Evolutionary conservation across 148 eudicot genomes (phyloP), one percentile per base, ranked within the genome.

Genomic region (Camellia sinensis): DNA sequence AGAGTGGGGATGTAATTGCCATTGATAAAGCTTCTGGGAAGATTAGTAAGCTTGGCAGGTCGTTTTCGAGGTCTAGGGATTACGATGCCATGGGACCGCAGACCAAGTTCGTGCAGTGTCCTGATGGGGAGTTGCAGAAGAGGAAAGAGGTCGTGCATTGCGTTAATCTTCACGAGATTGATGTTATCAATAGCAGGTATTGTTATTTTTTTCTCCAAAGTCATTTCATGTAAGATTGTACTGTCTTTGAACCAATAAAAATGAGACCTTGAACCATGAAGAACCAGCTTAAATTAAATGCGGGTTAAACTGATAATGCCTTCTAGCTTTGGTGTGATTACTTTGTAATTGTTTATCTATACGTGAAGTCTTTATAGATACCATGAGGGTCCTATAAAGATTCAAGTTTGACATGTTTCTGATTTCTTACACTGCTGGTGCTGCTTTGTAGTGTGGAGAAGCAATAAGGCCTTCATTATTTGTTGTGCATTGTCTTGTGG

Each of bases 121-220:
- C 99, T 44, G 98, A 96, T 75, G 99, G 99, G 59, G 99, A 96
- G 92, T 81, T 96, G 88, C 98, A 96, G 92, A 96, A 96, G 88
- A 81, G 98, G 88, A 96, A 96, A 87, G 99, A 93, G 86, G 93
- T 93, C 54, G 98, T 96, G 80, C 97, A 96, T 86, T 96, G 93
- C 71, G 99, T 93, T 56, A 89, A 92, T 5, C 95, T 96, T 84
- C 99, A 96, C 76, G 99, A 96, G 82, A 96, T 96, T 82, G 99
- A 96, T 84, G 99, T 96, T 70, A 96, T 96, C 75, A 96, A 96
- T 73, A 96, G 98, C 98, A 96, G 98, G 99, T 96, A 82, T 22
- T 67, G 19, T 29, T 29, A 10, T 74, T 21, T 80, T 3, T 43
- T n/a, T n/a, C 6, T 15, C 48, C 0, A 37, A 46, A 37, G 21